phyloP scores from a whole-genome alignment of 2,329 filamentous ascomycete genomes.

The Colletotrichum tamarilloi region DNA sequence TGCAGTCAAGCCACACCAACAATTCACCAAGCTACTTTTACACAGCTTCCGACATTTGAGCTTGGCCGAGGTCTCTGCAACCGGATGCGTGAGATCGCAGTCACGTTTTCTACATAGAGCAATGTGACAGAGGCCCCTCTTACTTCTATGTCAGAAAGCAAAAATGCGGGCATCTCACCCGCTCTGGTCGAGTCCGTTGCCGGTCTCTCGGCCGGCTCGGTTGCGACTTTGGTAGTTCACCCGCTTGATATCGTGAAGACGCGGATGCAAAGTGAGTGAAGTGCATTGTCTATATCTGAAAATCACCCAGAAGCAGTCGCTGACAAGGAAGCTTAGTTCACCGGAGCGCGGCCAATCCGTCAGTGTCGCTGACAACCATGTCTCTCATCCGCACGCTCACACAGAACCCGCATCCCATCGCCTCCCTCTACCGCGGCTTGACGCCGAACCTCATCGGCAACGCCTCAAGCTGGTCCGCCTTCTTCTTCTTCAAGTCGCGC shows the following conservation, averaged over 20 bases:
- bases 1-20: conserved; percentile 23
- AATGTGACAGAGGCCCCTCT: conserved; percentile 24
- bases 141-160: conserved; percentile 58
- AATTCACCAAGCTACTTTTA: conserved; percentile 1
- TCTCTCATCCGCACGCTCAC: conserved; percentile 63
- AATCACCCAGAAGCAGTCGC: neutral
- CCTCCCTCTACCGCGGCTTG: conserved; percentile 87
- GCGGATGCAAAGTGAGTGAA: conserved; percentile 79
- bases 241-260: conserved; percentile 98
- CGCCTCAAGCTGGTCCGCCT: conserved; percentile 88
- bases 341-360: conserved; percentile 53
- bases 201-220: conserved; percentile 87
- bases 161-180: conserved; percentile 74
- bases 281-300: neutral
- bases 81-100: neutral
- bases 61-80: neutral
- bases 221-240: conserved; percentile 88
- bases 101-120: neutral
- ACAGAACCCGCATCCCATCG: conserved; percentile 65
- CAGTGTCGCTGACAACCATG: conserved; percentile 58
- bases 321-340: conserved; percentile 54
- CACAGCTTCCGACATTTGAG: neutral
- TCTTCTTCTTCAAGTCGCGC: conserved; percentile 82
- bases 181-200: conserved; percentile 88
- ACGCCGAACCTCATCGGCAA: conserved; percentile 93